Base-by-base conservation (phyloP, 495 filamentous ascomycete species). In the Penicillium coprophilum region DNA sequence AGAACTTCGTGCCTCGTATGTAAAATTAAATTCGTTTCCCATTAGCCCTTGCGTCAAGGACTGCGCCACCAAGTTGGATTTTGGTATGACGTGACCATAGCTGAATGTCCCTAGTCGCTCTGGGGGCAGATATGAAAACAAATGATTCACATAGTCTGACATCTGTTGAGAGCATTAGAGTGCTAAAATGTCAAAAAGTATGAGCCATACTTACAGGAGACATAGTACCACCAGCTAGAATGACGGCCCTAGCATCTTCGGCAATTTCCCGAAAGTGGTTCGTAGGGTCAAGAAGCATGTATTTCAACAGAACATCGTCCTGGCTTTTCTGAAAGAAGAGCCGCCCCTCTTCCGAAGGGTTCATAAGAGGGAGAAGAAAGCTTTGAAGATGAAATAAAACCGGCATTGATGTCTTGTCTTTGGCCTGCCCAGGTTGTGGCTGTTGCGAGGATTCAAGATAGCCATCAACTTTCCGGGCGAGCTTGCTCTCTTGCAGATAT, bases 171-270 rank as follows among this genome's bases (percentile, higher is more conserved):
- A 34, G 38, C 24, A 46, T 62, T 49, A 58, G 41, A 17, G 28
- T 20, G 53, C 0, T 53, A 12, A 5, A 32, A 46, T 27, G 39
- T 8, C 20, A 30, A 6, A 15, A 17, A 3, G 11, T 9, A 28
- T 13, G 12, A 30, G 8, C 15, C 1, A 15, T 10, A 53, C 51
- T 64, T 71, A 87, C 84, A 3, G 95, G 94, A 36, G 92, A 95
- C 95, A 98, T 98, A 9, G 94, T 98, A 3, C 94, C 94, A 50
- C 94, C 94, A 12, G 91, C 95, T 15, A 98, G 74, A 46, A 98
- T 89, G 3, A 97, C 90, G 4, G 94, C 89, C 47, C 91, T 79
- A 8, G 93, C 91, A 61, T 91, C 85, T 45, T 90, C 85, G 1
- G 94, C 91, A 64, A 97, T 87, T 38, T 90, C 87, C 19, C 86